phyloP scores from a whole-genome alignment of 1,139 yeast species.

The Saccharomyces hybrid region DNA sequence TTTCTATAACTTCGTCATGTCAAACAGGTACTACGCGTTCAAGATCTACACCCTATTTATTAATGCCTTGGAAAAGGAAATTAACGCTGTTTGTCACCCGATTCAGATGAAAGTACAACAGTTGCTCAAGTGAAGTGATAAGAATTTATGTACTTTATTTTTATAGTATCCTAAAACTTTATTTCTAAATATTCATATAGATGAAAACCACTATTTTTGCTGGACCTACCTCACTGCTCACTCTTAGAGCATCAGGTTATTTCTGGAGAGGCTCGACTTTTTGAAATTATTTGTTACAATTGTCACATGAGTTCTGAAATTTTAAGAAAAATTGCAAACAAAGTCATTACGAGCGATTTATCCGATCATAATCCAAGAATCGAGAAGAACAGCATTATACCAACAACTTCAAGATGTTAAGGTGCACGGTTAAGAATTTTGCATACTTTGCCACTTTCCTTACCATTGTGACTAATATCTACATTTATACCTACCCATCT shows the following conservation, averaged over 20 bases:
- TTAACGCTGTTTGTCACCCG: not conserved
- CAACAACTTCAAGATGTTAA: not conserved
- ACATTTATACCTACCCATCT: slow-evolving; percentile 72
- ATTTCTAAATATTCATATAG: not conserved
- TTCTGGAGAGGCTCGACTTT: not conserved
- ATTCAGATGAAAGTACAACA: not conserved
- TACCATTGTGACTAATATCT: slow-evolving; percentile 45
- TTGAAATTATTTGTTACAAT: not conserved
- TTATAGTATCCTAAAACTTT: not conserved
- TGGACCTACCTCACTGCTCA: not conserved
- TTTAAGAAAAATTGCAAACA: not conserved
- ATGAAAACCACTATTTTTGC: not conserved
- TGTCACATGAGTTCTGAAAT: not conserved
- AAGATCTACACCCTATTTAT: not conserved
- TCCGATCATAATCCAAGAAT: not conserved
- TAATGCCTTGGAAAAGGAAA: not conserved
- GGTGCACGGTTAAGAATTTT: slow-evolving; percentile 9
- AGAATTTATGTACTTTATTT: too few relatives aligned
- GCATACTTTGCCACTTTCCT: slow-evolving; percentile 32
- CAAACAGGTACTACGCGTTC: not conserved
- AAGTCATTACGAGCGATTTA: not conserved
- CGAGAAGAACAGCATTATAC: not conserved
- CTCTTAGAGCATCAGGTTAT: not conserved
- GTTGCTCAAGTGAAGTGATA: not conserved
- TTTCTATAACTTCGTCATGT: not conserved